Conservation (phyloP, 192 early-diverging fungal species). For the Gonapodya sp. region DNA sequence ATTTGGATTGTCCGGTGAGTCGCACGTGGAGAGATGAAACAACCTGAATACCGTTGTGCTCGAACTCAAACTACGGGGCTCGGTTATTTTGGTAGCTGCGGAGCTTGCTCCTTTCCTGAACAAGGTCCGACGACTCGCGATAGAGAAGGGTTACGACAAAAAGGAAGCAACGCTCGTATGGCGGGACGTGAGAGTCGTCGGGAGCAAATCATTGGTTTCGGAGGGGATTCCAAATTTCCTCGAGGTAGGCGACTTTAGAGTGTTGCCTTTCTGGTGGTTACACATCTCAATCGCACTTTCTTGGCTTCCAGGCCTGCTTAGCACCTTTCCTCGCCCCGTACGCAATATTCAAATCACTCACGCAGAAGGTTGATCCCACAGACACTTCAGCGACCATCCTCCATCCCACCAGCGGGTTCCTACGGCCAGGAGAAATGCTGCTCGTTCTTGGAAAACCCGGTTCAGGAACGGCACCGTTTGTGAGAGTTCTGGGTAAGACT, state of each 20-base stretch:
- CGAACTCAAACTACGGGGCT: too few relatives aligned
- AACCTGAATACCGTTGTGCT: too few relatives aligned
- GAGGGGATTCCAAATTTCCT: background rate
- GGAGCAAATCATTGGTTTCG: background rate
- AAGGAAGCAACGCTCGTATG: background rate
- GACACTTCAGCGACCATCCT: slow-evolving; percentile 43
- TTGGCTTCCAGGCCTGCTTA: too few relatives aligned
- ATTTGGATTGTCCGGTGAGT: too few relatives aligned
- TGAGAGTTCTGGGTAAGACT: slow-evolving; percentile 53
- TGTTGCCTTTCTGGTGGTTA: too few relatives aligned
- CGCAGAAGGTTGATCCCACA: too few relatives aligned
- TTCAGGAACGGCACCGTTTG: slow-evolving; percentile 53
- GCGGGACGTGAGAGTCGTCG: background rate
- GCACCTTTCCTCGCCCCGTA: too few relatives aligned
- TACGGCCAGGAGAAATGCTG: slow-evolving; percentile 63
- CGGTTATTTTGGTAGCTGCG: too few relatives aligned
- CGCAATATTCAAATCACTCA: too few relatives aligned
- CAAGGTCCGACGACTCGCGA: background rate
- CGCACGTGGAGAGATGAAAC: too few relatives aligned
- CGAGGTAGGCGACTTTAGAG: background rate
- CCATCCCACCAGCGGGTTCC: slow-evolving; percentile 47
- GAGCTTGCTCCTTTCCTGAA: background rate
- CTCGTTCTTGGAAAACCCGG: slow-evolving; percentile 63
- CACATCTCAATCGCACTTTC: too few relatives aligned
- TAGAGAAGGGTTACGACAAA: background rate